Evolutionary conservation across 2,329 filamentous ascomycete species (phyloP).

Genomic region (Beauveria sp.): DNA sequence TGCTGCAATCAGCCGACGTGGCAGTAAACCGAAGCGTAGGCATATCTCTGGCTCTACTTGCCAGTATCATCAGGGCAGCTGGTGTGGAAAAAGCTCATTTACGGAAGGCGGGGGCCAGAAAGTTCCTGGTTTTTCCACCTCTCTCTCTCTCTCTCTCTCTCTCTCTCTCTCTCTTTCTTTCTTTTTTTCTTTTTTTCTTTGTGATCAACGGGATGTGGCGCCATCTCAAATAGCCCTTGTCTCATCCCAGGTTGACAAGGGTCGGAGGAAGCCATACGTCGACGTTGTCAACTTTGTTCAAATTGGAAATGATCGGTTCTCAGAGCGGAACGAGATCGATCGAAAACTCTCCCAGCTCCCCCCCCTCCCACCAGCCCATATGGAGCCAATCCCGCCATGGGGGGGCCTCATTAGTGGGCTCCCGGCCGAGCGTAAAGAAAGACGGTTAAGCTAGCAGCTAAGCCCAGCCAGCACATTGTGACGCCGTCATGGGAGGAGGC

Average conservation of each 20-base stretch:
- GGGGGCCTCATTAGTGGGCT: not conserved
- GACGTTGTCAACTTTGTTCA: not conserved
- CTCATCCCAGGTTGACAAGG: constrained; percentile 11
- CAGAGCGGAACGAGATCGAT: not conserved
- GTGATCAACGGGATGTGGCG: not conserved
- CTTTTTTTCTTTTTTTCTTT: no score
- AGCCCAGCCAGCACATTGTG: not conserved
- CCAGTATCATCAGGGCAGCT: no score
- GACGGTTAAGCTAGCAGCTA: not conserved
- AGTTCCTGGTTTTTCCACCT: not conserved
- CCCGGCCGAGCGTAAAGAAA: not conserved
- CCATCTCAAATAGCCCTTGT: not conserved
- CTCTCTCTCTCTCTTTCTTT: no score
- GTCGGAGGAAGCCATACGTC: not conserved
- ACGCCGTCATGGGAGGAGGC: not conserved
- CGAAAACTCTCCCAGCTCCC: not conserved
- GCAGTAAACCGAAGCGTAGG: no score
- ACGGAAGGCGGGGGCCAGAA: not conserved
- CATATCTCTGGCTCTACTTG: no score
- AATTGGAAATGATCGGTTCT: not conserved
- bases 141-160: not conserved
- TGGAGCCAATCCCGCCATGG: not conserved
- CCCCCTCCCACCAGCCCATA: not conserved
- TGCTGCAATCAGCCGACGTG: no score
- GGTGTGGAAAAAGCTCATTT: no score